Evolutionary conservation across 2,329 filamentous ascomycete species (phyloP).

Genomic region (Cytospora schulzeri): DNA sequence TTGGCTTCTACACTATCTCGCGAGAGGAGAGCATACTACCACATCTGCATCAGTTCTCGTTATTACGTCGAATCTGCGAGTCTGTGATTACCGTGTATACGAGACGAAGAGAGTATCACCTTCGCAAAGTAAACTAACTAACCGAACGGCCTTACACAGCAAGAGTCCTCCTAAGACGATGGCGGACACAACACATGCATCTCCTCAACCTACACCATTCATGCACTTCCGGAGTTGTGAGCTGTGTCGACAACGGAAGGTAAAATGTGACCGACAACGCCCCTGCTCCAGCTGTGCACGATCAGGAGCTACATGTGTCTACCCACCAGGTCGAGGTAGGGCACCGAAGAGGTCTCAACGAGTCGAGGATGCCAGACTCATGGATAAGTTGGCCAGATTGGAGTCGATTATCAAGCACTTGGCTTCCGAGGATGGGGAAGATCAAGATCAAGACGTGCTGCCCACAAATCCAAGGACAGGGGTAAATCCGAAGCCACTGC

Average conservation of each 20-base stretch:
- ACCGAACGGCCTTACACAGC: background rate
- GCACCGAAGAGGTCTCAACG: slow-evolving; percentile 27
- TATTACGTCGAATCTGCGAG: too few relatives aligned
- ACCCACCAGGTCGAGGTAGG: slow-evolving; percentile 28
- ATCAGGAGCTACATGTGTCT: slow-evolving; percentile 19
- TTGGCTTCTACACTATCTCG: background rate
- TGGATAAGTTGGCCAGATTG: slow-evolving; percentile 23
- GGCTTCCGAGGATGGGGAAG: background rate
- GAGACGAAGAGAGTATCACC: too few relatives aligned
- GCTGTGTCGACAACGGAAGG: slow-evolving; percentile 25
- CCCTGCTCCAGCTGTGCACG: slow-evolving; percentile 24
- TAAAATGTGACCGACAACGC: slow-evolving; percentile 24
- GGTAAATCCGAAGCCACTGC: background rate
- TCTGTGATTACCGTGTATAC: too few relatives aligned
- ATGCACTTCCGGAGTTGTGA: slow-evolving; percentile 20
- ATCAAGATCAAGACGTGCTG: background rate
- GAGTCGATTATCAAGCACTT: slow-evolving; percentile 23
- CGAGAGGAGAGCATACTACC: too few relatives aligned
- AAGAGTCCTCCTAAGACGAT: background rate
- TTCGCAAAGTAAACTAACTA: too few relatives aligned
- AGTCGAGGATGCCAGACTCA: slow-evolving; percentile 17
- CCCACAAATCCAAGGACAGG: background rate
- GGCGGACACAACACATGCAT: slow-evolving; percentile 1
- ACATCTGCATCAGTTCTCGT: too few relatives aligned
- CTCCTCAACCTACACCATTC: background rate